Conservation (phyloP, 768 basidiomycete species). For the Suillus fuscotomentosus region DNA sequence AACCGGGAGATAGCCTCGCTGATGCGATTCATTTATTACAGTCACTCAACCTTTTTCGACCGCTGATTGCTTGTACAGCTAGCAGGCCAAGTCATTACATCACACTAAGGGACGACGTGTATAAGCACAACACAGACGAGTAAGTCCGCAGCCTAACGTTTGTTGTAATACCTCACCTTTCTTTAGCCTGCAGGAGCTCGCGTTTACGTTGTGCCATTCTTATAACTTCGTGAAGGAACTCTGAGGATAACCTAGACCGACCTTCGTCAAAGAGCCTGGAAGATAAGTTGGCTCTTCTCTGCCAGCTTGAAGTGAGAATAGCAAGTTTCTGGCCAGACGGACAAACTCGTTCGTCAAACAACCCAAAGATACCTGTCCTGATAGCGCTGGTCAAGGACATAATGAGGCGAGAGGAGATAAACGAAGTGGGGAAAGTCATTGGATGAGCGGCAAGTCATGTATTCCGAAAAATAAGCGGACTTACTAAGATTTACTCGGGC, state of each 20-base stretch:
- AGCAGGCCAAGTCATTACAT: conserved; percentile 59
- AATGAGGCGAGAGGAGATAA: too few species aligned
- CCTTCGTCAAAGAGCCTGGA: too few species aligned
- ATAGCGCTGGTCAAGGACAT: too few species aligned
- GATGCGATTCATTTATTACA: conserved; percentile 17
- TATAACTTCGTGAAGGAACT: conserved; percentile 23
- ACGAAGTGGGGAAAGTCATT: too few species aligned
- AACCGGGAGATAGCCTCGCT: too few species aligned
- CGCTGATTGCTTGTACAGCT: conserved; percentile 32
- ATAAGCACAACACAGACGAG: conserved; percentile 24
- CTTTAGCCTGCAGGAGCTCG: conserved; percentile 44
- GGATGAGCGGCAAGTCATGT: background rate
- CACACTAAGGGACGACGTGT: conserved; percentile 42
- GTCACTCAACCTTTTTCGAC: background rate
- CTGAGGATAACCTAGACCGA: too few species aligned
- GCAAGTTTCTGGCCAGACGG: too few species aligned
- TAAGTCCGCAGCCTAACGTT: conserved; percentile 14
- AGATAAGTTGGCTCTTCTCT: too few species aligned
- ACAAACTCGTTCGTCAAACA: too few species aligned
- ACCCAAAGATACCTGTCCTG: too few species aligned
- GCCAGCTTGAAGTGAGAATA: too few species aligned
- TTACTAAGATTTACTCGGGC: too few species aligned
- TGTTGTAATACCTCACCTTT: background rate
- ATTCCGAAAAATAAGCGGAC: conserved; percentile 10
- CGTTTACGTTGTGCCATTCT: conserved; percentile 50